Conservation (phyloP, 805 yeast species). For the Pichia heedii region DNA sequence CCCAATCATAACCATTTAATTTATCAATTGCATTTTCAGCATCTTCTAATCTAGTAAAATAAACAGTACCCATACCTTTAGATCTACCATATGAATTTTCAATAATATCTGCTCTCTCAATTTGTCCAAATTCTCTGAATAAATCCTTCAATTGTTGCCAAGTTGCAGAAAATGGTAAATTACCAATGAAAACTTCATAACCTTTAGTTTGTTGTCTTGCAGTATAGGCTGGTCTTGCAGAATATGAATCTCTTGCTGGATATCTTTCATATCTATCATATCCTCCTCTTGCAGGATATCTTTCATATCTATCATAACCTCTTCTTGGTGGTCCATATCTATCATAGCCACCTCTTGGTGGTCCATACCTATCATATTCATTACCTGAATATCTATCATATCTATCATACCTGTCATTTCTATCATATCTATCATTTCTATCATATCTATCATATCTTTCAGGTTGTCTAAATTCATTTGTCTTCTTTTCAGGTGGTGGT, state of each 20-base stretch:
- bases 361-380: constrained; percentile 11
- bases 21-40: constrained; percentile 63
- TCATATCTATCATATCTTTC: constrained; percentile 6
- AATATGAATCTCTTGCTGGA: constrained; percentile 12
- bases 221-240: not conserved
- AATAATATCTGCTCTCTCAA: constrained; percentile 76
- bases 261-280: constrained; percentile 7
- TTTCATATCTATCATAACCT: constrained; percentile 2
- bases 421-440: constrained; percentile 15
- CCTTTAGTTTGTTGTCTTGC: constrained; percentile 22
- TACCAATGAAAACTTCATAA: constrained; percentile 64
- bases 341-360: constrained; percentile 5
- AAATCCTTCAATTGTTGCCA: constrained; percentile 85
- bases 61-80: constrained; percentile 79
- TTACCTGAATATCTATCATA: constrained; percentile 13
- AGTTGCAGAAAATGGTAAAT: constrained; percentile 70
- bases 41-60: constrained; percentile 54
- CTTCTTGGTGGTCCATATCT: constrained; percentile 2
- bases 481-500: constrained; percentile 55
- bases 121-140: constrained; percentile 67
- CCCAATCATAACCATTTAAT: constrained; percentile 60
- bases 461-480: constrained; percentile 38
- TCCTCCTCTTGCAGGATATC: not conserved
- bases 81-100: constrained; percentile 63
- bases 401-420: constrained; percentile 6